A percentile compares a stretch with the other conserved stretches of the same genome.
These are phyloP conservation scores for Aspergillus chevalieri DNA, from an alignment of 2,329 filamentous ascomycete species.

Conservation along the genomic window DNA sequence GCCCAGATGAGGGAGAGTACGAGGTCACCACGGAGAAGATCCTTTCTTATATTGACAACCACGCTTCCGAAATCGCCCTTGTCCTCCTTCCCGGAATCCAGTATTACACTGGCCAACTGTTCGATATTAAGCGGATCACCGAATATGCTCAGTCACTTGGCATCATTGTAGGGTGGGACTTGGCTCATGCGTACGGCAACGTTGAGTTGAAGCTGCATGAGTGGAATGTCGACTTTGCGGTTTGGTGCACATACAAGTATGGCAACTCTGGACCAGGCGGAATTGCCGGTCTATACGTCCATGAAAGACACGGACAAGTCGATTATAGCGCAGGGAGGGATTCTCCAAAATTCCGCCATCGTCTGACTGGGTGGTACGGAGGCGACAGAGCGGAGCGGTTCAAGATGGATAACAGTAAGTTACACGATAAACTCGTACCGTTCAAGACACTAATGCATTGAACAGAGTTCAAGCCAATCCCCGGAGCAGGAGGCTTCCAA, in stretches of 20 bases:
- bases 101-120: slow-evolving; percentile 82
- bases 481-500: slow-evolving; percentile 73
- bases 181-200: slow-evolving; percentile 79
- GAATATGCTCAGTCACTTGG: slow-evolving; percentile 63
- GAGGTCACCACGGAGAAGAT: slow-evolving; percentile 66
- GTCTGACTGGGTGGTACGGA: slow-evolving; percentile 79
- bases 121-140: slow-evolving; percentile 75
- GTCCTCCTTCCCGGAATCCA: slow-evolving; percentile 80
- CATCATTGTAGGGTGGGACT: slow-evolving; percentile 74
- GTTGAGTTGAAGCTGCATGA: slow-evolving; percentile 71
- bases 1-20: slow-evolving; percentile 51
- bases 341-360: slow-evolving; percentile 52
- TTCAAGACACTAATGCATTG: slow-evolving; percentile 2
- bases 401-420: slow-evolving; percentile 64
- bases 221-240: slow-evolving; percentile 85
- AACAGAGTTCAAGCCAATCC: slow-evolving; percentile 63
- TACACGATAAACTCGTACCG: background rate
- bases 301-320: slow-evolving; percentile 59
- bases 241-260: slow-evolving; percentile 93
- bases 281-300: slow-evolving; percentile 73
- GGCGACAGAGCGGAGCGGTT: slow-evolving; percentile 69
- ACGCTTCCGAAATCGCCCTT: slow-evolving; percentile 65
- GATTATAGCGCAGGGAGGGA: slow-evolving; percentile 36
- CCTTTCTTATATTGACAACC: slow-evolving; percentile 63
- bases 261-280: slow-evolving; percentile 76